Evolutionary conservation across 441 rosid species (phyloP), one percentile per base, ranked within the genome.

Genomic region (Mallotus japonicus): DNA sequence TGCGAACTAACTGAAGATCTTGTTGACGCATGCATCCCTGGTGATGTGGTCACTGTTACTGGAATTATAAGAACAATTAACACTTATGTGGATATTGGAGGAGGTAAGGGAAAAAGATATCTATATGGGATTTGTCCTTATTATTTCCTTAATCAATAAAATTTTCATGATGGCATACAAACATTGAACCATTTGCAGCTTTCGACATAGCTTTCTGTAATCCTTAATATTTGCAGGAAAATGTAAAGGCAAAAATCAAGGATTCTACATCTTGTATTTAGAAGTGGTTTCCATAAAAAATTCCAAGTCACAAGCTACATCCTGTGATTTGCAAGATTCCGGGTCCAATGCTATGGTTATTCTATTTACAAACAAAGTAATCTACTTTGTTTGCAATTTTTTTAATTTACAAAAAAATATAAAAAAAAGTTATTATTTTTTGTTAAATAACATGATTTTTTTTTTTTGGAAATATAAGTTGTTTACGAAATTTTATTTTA

Each of bases 1-100:
- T 95, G 99, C 78, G 99, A 95, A 79, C 84, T 95, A 79, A 88
- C 84, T 63, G 97, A 93, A 85, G 98, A 95, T 84, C 95, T 93
- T 73, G 97, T 92, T 77, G 97, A 89, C 79, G 78, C 85, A 4
- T 95, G 98, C 82, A 93, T 93, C 76, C 99, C 99, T 78, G 98
- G 99, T 73, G 98, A 95, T 83, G 99, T 95, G 75, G 97, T 93
- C 78, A 95, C 97, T 69, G 95, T 95, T 76, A 87, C 93, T 78
- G 99, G 98, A 76, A 89, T 93, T 79, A 88, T 95, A 80, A 90
- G 87, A 82, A 96, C 90, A 58, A 90, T 91, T 58, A 93, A 92
- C 79, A 90, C 88, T 77, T 91, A 90, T 86, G 86, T 88, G 89
- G 98, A 95, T 76, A 89, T 93, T 72, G 98, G 98, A 59, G 99